Percentiles rank a stretch among this genome's conserved stretches.
Evolutionary conservation across 768 basidiomycete species (phyloP).

Genomic region (Clitopilus hobsonii): DNA sequence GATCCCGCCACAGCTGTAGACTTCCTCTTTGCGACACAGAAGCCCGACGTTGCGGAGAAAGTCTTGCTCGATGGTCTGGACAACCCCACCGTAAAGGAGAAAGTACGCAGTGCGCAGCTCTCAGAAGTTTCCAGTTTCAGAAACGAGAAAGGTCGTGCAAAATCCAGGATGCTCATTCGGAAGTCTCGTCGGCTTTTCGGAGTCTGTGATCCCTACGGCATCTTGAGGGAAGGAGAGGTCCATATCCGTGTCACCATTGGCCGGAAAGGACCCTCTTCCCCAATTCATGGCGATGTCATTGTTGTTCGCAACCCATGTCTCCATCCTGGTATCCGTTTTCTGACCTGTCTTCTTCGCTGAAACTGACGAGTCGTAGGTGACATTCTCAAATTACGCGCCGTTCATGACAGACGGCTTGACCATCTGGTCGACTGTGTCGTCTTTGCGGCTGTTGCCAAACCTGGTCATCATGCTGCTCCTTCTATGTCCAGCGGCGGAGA

Average conservation of each 20-base stretch:
- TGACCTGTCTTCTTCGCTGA: background rate
- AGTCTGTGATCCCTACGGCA: conserved; percentile 62
- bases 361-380: conserved; percentile 39
- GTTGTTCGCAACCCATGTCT: conserved; percentile 68
- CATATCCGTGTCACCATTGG: conserved; percentile 52
- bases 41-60: conserved; percentile 45
- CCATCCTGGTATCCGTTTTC: conserved; percentile 45
- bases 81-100: conserved; percentile 28
- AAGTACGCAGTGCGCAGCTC: conserved; percentile 40
- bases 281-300: conserved; percentile 56
- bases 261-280: conserved; percentile 47
- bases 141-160: conserved; percentile 46
- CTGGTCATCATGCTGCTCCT: conserved; percentile 58
- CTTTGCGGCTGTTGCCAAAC: conserved; percentile 53
- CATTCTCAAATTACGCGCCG: conserved; percentile 60
- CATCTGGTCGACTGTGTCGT: conserved; percentile 68
- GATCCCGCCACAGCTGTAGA: conserved; percentile 49
- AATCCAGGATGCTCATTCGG: conserved; percentile 56
- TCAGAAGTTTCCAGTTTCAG: conserved; percentile 45
- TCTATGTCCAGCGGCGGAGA: conserved; percentile 71
- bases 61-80: conserved; percentile 55
- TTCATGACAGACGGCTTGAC: conserved; percentile 39
- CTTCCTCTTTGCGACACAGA: conserved; percentile 46
- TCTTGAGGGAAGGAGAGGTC: conserved; percentile 61
- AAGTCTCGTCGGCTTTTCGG: conserved; percentile 62